These are phyloP conservation scores for Rhododendron mucronatum DNA, from an alignment of 148 eudicot genomes.

Conservation along the genomic window DNA sequence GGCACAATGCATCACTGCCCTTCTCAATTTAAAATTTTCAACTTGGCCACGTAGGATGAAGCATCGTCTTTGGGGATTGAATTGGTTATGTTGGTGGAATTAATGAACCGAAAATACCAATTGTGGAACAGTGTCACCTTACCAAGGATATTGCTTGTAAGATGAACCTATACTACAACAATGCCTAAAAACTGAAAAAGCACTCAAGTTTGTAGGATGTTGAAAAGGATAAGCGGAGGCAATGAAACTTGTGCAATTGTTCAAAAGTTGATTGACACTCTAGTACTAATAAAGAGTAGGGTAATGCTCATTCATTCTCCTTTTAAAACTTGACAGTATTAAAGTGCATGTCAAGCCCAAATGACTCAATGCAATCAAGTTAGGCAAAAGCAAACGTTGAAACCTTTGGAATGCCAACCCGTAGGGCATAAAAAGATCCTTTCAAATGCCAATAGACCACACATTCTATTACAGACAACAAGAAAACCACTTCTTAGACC, in stretches of 20 bases:
- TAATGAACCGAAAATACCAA: constrained; percentile 11
- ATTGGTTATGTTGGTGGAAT: constrained; percentile 11
- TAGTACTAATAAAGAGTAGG: constrained; percentile 8
- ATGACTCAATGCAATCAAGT: not conserved
- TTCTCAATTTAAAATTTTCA: constrained; percentile 41
- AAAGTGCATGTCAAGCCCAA: not conserved
- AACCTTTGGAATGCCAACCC: not conserved
- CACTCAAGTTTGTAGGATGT: constrained; percentile 22
- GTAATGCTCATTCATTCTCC: constrained; percentile 9
- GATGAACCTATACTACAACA: constrained; percentile 26
- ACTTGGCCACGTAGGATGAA: constrained; percentile 36
- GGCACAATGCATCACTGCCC: constrained; percentile 37
- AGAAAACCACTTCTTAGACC: not conserved
- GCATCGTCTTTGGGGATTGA: constrained; percentile 32
- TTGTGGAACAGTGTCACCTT: constrained; percentile 19
- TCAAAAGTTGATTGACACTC: constrained; percentile 12
- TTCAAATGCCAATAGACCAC: not conserved
- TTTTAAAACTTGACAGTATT: not conserved
- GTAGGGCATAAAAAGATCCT: not conserved
- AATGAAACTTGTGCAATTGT: constrained; percentile 33
- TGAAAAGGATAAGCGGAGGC: constrained; percentile 15
- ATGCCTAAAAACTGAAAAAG: constrained; percentile 29
- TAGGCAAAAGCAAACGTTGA: not conserved
- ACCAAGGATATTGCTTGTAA: constrained; percentile 25
- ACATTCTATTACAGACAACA: not conserved